A percentile compares a stretch with the other conserved stretches of the same genome.
These are phyloP conservation scores for Yarrowia divulgata DNA, from an alignment of 805 yeast genomes.

Conservation along the genomic window DNA sequence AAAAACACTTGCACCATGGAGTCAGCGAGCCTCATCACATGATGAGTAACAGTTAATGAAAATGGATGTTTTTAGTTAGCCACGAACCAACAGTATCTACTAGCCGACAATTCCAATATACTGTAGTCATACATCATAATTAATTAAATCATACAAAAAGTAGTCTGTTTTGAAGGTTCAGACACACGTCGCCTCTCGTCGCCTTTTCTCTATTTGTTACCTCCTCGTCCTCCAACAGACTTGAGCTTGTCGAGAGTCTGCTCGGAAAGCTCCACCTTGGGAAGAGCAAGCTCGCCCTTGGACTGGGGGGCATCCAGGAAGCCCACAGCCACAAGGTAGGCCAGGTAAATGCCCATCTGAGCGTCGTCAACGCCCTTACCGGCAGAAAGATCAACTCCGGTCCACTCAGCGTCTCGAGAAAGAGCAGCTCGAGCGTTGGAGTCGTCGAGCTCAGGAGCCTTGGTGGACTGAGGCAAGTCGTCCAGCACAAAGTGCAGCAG, in stretches of 20 bases:
- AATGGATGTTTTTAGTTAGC: too few relatives aligned
- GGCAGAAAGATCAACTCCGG: constrained; percentile 68
- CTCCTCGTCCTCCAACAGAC: constrained; percentile 53
- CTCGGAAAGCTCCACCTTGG: constrained; percentile 61
- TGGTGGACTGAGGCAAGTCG: constrained; percentile 86
- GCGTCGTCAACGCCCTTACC: constrained; percentile 78
- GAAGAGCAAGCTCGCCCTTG: constrained; percentile 57
- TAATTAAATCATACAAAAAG: constrained; percentile 16
- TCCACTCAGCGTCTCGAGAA: constrained; percentile 63
- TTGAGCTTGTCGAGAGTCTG: constrained; percentile 49
- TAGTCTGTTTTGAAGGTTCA: neutral
- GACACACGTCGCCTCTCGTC: too few relatives aligned
- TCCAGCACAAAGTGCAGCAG: constrained; percentile 92
- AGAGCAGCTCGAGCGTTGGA: constrained; percentile 77
- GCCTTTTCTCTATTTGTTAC: constrained; percentile 28
- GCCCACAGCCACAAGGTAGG: constrained; percentile 81
- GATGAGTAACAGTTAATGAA: too few relatives aligned
- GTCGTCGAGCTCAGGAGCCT: constrained; percentile 96
- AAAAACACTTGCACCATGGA: too few relatives aligned
- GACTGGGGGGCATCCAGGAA: constrained; percentile 71
- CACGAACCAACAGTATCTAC: too few relatives aligned
- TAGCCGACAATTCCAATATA: too few relatives aligned
- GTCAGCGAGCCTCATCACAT: too few relatives aligned
- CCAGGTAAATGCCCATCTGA: constrained; percentile 76
- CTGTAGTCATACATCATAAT: neutral